Percentiles rank a stretch among this genome's conserved stretches.
These are phyloP conservation scores for Populus ilicifolia DNA, from an alignment of 345 rosid genomes.

Conservation along the genomic window DNA sequence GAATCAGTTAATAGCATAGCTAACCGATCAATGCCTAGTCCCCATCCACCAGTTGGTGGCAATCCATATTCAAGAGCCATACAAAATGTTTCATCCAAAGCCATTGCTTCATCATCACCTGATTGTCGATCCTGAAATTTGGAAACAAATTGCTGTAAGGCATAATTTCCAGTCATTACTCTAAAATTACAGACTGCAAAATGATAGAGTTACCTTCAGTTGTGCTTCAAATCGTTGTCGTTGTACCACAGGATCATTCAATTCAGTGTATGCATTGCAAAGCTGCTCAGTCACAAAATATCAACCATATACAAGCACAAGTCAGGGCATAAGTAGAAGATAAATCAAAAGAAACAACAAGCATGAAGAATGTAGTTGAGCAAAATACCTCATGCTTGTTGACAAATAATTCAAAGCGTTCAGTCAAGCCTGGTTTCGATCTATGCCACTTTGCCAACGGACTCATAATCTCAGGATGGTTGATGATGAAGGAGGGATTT, in stretches of 20 bases:
- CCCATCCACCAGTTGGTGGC: slow-evolving; percentile 99
- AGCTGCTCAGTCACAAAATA: slow-evolving; percentile 38
- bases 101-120: slow-evolving; percentile 99
- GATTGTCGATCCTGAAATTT: slow-evolving; percentile 69
- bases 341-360: background rate
- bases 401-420: slow-evolving; percentile 86
- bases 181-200: background rate
- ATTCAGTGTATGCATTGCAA: slow-evolving; percentile 94
- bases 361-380: background rate
- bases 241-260: slow-evolving; percentile 95
- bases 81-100: slow-evolving; percentile 88
- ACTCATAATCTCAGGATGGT: slow-evolving; percentile 93
- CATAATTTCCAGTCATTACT: background rate
- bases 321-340: no score
- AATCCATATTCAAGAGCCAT: slow-evolving; percentile 80
- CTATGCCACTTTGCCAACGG: slow-evolving; percentile 89
- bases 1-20: slow-evolving; percentile 90
- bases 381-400: slow-evolving; percentile 79
- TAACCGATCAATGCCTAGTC: slow-evolving; percentile 83
- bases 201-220: slow-evolving; percentile 57
- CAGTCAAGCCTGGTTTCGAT: slow-evolving; percentile 64
- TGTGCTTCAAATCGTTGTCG: slow-evolving; percentile 91
- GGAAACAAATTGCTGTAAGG: background rate
- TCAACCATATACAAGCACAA: background rate
- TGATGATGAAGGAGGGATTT: slow-evolving; percentile 86